Evolutionary conservation across 805 yeast species (phyloP), one percentile per base, ranked within the genome.

Genomic region (Kodamaea kaohsiungensis): DNA sequence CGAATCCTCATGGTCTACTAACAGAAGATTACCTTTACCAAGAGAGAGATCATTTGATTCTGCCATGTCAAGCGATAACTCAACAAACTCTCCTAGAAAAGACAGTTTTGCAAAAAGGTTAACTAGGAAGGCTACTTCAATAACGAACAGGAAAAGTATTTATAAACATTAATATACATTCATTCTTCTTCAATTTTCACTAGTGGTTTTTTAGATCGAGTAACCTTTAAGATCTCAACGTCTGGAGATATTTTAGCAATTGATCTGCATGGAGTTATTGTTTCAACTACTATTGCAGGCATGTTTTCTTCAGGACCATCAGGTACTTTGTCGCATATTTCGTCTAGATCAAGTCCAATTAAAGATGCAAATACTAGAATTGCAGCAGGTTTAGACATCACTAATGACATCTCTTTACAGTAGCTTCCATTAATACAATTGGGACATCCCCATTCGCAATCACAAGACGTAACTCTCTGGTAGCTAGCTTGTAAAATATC

Each of bases 341-440:
- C 64, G 17, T 82, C 80, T 9, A 85, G 54, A 22, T 75, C 75
- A 27, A 77, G 71, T 0, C 90, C 92, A 27, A 86, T 64, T 4
- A 95, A 75, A 13, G 76, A 64, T 13, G 86, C 84, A 13, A 92
- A 62, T 6, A 93, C 83, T 1, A 93, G 77, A 12, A 81, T 70
- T 0, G 97, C 91, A 0, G 95, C 98, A 10, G 88, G 87, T 62
- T 93, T 95, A 0, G 98, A 91, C 58, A 93, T 72, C 6, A 95
- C 98, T 52, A 87, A 72, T 64, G 87, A 85, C 59, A 81, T 81
- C 68, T 95, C 99, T 53, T 85, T 83, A 70, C 99, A 95, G 51
- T 81, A 83, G 0, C 89, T 73, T 1, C 89, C 87, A 1, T 95
- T 89, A n/a, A 91, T 87, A 73, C 99, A 95, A 46, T 84, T 82